phyloP scores from a whole-genome alignment of 1,284 basidiomycete genomes.

The Trichosporon ovoides region DNA sequence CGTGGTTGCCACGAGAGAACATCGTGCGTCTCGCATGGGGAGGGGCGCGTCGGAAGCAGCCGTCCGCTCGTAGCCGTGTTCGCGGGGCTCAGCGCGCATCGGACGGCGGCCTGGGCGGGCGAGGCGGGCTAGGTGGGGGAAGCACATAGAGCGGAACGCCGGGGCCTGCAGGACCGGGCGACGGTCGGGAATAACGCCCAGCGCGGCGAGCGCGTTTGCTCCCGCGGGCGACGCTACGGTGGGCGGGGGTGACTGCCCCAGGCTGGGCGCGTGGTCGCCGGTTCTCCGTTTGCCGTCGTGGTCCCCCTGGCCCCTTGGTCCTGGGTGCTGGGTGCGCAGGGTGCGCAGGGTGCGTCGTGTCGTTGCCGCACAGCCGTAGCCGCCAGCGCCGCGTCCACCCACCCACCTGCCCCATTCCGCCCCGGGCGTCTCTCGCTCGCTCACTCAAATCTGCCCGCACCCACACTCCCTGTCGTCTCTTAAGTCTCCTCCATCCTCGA shows the following conservation, averaged over 20 bases:
- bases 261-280: background rate
- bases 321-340: constrained; percentile 5
- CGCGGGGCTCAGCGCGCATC: background rate
- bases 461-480: background rate
- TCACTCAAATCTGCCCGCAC: constrained; percentile 3
- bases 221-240: background rate
- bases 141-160: background rate
- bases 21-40: background rate
- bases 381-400: background rate
- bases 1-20: background rate
- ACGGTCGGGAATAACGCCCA: background rate
- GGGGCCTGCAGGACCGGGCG: constrained; percentile 1
- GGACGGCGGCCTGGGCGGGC: background rate
- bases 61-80: background rate
- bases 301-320: background rate
- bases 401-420: background rate
- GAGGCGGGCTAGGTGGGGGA: background rate
- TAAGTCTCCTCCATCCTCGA: background rate
- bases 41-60: background rate
- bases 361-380: background rate
- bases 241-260: background rate
- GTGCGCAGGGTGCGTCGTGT: constrained; percentile 4
- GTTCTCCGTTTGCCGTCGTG: constrained; percentile 3
- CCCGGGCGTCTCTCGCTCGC: background rate
- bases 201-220: background rate